Evolutionary conservation across 306 rosid species (phyloP).

Genomic region (Spatholobus suberectus): DNA sequence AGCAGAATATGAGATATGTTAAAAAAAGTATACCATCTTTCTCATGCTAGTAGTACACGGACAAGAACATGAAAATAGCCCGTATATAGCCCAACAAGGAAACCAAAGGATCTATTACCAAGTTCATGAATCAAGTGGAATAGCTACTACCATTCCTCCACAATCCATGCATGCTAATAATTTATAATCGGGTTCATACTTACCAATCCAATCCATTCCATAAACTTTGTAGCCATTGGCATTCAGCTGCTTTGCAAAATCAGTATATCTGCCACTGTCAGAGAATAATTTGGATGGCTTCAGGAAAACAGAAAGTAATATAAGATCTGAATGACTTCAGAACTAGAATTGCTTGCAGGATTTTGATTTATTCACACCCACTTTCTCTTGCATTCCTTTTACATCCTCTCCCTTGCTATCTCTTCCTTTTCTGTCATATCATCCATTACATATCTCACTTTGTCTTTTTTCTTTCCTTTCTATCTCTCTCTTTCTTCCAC

Average conservation of each 20-base stretch:
- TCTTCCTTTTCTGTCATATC: neutral
- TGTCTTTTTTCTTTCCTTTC: neutral
- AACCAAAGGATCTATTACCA: conserved; percentile 25
- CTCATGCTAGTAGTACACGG: neutral
- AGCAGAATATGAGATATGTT: neutral
- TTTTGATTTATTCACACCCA: neutral
- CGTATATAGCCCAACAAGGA: neutral
- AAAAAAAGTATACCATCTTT: neutral
- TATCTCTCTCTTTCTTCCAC: neutral
- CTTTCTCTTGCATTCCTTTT: neutral
- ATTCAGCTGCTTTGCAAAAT: conserved; percentile 85
- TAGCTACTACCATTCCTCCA: conserved; percentile 3
- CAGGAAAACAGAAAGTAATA: conserved; percentile 29
- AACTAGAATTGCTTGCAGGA: neutral
- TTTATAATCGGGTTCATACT: conserved; percentile 34
- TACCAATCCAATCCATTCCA: conserved; percentile 99
- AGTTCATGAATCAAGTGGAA: conserved; percentile 9
- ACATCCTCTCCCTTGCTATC: neutral
- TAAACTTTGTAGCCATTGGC: conserved; percentile 85
- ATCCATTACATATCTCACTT: neutral
- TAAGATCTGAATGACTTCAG: conserved; percentile 5
- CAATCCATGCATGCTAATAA: conserved; percentile 2
- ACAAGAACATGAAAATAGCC: neutral
- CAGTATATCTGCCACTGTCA: conserved; percentile 78
- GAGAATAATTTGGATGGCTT: conserved; percentile 32